Evolutionary conservation across 169 alveolate genomes (phyloP).

Genomic region (Babesia sp.): DNA sequence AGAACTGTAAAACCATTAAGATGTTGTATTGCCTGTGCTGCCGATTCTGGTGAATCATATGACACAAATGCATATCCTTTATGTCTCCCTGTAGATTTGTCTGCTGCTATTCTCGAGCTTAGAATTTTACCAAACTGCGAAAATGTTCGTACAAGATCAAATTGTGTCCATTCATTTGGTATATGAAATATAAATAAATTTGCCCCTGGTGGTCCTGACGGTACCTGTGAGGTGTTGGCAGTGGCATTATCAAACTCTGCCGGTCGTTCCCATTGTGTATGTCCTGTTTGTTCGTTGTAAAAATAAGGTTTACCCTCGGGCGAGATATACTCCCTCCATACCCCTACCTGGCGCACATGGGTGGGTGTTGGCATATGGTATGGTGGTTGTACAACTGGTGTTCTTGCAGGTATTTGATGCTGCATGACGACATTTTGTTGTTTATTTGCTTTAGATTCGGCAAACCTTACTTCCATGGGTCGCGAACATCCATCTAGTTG

Average conservation of each 20-base stretch:
- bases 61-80: conserved; percentile 91
- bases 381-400: conserved; percentile 25
- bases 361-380: conserved; percentile 62
- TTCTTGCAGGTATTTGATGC: conserved; percentile 7
- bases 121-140: conserved; percentile 85
- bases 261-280: conserved; percentile 90
- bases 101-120: conserved; percentile 89
- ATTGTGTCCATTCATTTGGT: conserved; percentile 90
- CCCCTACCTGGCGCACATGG: conserved; percentile 82
- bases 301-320: conserved; percentile 86
- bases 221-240: conserved; percentile 17
- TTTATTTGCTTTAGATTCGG: conserved; percentile 75
- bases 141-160: conserved; percentile 81
- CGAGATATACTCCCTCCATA: conserved; percentile 84
- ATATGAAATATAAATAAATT: conserved; percentile 90
- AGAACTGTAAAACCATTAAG: conserved; percentile 87
- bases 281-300: conserved; percentile 81
- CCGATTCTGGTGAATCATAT: conserved; percentile 83
- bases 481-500: conserved; percentile 81
- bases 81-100: conserved; percentile 85
- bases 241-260: conserved; percentile 77
- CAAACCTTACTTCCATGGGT: conserved; percentile 89
- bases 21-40: conserved; percentile 86
- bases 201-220: conserved; percentile 90
- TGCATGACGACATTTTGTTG: conserved; percentile 44